These are phyloP conservation scores for Rhizopogon vesiculosus DNA, from an alignment of 768 basidiomycete genomes.

Conservation along the genomic window DNA sequence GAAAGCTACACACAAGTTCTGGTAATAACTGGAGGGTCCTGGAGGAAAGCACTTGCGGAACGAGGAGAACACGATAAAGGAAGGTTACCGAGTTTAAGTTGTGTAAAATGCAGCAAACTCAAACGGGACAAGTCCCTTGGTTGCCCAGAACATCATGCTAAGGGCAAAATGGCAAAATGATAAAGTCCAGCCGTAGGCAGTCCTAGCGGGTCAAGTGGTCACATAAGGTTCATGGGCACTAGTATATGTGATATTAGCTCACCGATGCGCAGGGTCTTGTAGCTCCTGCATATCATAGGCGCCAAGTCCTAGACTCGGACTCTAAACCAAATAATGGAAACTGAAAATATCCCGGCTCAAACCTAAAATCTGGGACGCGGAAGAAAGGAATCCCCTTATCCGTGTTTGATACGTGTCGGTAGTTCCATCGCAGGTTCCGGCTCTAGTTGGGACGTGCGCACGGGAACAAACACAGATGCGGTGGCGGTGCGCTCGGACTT, in stretches of 20 bases:
- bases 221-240: neutral
- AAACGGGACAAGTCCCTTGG: neutral
- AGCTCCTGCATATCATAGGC: neutral
- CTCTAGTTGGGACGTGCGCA: conserved; percentile 27
- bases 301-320: neutral
- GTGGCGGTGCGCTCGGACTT: conserved; percentile 10
- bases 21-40: neutral
- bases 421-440: conserved; percentile 29
- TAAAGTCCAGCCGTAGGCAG: neutral
- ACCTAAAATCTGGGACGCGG: neutral
- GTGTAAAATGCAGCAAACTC: neutral
- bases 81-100: neutral
- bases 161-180: neutral
- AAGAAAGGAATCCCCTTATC: neutral
- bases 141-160: neutral
- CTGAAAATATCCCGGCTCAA: neutral
- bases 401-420: conserved; percentile 4
- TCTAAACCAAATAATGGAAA: neutral
- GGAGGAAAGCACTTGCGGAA: neutral
- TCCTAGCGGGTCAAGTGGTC: neutral
- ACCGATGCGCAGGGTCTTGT: neutral
- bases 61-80: neutral
- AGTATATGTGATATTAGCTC: neutral
- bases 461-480: conserved; percentile 13
- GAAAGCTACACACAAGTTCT: neutral